phyloP scores from a whole-genome alignment of 208 protist species.

The Trichomonas vaginalis region DNA sequence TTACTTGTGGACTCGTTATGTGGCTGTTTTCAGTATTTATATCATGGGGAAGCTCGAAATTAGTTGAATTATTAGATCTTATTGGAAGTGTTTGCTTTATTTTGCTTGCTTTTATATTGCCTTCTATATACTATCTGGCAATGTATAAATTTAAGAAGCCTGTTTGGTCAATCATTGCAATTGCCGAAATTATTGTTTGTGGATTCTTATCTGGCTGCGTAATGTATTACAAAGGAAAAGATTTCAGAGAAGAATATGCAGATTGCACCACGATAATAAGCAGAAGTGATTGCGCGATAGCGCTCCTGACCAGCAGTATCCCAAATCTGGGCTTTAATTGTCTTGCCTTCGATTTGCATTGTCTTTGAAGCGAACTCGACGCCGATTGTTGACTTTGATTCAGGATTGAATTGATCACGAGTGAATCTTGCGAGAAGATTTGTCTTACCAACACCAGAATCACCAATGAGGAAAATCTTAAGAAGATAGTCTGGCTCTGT shows the following conservation, averaged over 20 bases:
- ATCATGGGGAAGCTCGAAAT: not conserved
- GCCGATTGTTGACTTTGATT: slow-evolving; percentile 46
- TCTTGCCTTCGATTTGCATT: slow-evolving; percentile 34
- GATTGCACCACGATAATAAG: slow-evolving; percentile 24
- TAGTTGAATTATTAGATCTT: not conserved
- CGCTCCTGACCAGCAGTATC: slow-evolving; percentile 21
- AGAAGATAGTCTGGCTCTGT: slow-evolving; percentile 23
- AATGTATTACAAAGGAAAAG: not conserved
- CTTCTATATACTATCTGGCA: not conserved
- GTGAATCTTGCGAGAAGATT: slow-evolving; percentile 43
- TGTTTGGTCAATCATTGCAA: not conserved
- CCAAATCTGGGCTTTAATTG: slow-evolving; percentile 45
- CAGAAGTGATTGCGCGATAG: slow-evolving; percentile 29
- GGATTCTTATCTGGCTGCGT: not conserved
- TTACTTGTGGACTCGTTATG: not conserved
- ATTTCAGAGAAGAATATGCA: no score
- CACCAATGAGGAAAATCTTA: slow-evolving; percentile 42
- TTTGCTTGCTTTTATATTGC: not conserved
- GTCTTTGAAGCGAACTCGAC: slow-evolving; percentile 45
- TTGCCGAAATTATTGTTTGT: not conserved
- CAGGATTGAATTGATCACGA: slow-evolving; percentile 35
- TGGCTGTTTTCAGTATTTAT: not conserved
- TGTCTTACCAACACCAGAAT: slow-evolving; percentile 42
- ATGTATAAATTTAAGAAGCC: not conserved
- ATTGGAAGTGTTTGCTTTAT: not conserved